phyloP scores from a whole-genome alignment of 805 yeast species.

The Millerago galiae region DNA sequence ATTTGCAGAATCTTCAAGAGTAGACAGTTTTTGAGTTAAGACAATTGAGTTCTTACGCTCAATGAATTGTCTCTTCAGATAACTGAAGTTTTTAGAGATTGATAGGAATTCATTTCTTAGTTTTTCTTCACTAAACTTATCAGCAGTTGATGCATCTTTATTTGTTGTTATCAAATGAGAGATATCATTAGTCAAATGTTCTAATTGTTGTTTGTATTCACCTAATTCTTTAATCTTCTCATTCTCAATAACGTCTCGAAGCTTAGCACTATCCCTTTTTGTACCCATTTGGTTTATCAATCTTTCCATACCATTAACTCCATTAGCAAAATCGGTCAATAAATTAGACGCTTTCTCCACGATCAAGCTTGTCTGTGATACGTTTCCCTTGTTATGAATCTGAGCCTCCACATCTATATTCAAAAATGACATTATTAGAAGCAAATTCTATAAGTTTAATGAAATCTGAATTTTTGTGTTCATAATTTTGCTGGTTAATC shows the following conservation, averaged over 20 bases:
- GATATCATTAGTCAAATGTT: conserved; percentile 25
- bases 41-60: conserved; percentile 40
- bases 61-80: conserved; percentile 38
- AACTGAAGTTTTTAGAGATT: conserved; percentile 40
- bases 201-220: conserved; percentile 26
- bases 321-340: conserved; percentile 37
- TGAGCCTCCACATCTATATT: conserved; percentile 27
- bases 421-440: conserved; percentile 19
- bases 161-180: conserved; percentile 17
- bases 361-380: conserved; percentile 16
- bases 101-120: conserved; percentile 50
- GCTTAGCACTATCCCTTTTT: conserved; percentile 30
- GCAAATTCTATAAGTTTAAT: no score
- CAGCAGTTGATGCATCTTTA: conserved; percentile 12
- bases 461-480: background rate
- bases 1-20: conserved; percentile 14
- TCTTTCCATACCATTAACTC: conserved; percentile 44
- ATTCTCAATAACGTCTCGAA: conserved; percentile 28
- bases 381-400: conserved; percentile 4
- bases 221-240: conserved; percentile 14
- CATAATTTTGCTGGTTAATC: background rate
- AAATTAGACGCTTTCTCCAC: conserved; percentile 22
- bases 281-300: conserved; percentile 47
- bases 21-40: conserved; percentile 25
- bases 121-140: conserved; percentile 30